A percentile compares a stretch with the other conserved stretches of the same genome.
These are phyloP conservation scores for Eragrostis tef DNA, from an alignment of 202 grass and related monocot species.

Conservation along the genomic window DNA sequence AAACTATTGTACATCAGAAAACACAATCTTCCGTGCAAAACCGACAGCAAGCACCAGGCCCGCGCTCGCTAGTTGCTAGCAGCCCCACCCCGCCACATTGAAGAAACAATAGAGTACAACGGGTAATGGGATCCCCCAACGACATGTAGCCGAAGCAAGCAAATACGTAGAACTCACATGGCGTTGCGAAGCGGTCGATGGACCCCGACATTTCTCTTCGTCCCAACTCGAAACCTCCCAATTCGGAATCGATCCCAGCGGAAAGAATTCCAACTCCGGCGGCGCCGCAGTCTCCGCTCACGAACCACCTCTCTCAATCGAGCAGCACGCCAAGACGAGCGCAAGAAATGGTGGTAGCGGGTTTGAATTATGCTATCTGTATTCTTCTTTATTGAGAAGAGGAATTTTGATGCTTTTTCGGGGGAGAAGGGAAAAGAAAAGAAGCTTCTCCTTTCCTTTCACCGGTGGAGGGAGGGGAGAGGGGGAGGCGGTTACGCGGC, in stretches of 20 bases:
- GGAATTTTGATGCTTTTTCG: constrained; percentile 34
- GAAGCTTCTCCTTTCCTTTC: constrained; percentile 52
- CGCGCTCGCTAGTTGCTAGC: not conserved
- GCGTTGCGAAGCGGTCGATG: constrained; percentile 54
- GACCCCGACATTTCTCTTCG: constrained; percentile 63
- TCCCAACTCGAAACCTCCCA: not conserved
- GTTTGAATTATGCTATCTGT: constrained; percentile 1
- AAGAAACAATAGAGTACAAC: constrained; percentile 19
- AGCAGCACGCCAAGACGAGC: constrained; percentile 1
- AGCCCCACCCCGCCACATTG: not conserved
- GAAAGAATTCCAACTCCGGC: constrained; percentile 18
- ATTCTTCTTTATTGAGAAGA: not conserved
- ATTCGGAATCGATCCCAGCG: not conserved
- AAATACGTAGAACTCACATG: constrained; percentile 65
- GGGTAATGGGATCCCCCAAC: not conserved
- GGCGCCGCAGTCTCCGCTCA: not conserved
- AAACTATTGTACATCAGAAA: not conserved
- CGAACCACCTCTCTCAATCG: constrained; percentile 8
- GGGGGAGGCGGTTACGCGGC: not conserved
- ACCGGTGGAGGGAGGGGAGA: constrained; percentile 20
- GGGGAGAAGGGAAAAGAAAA: constrained; percentile 34
- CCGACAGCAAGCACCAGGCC: not conserved
- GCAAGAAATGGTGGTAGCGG: constrained; percentile 20
- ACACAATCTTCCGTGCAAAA: not conserved
- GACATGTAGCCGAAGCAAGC: constrained; percentile 3